These are phyloP conservation scores for Termitomyces sp. DNA, from an alignment of 768 basidiomycete species.

Conservation along the genomic window DNA sequence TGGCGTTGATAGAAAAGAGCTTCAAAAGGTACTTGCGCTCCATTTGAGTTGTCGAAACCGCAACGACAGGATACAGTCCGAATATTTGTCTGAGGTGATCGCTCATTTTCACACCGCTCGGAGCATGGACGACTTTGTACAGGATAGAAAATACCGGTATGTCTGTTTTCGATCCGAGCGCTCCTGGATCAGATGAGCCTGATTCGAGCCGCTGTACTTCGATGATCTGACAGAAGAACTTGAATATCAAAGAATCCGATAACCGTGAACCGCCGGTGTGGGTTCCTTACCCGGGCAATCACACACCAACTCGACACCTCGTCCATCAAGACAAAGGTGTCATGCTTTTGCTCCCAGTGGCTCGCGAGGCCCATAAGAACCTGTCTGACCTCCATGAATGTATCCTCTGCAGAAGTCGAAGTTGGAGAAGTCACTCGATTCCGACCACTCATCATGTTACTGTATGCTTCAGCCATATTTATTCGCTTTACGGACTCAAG, in stretches of 20 bases:
- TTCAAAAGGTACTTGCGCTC: constrained; percentile 30
- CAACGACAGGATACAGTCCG: not conserved
- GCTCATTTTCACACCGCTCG: constrained; percentile 13
- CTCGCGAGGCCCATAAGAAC: constrained; percentile 18
- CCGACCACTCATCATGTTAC: constrained; percentile 3
- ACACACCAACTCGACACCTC: constrained; percentile 18
- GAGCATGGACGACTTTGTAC: constrained; percentile 20
- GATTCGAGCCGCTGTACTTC: constrained; percentile 11
- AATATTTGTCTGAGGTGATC: constrained; percentile 12
- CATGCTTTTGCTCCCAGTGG: constrained; percentile 13
- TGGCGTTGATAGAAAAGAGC: constrained; percentile 27
- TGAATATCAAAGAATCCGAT: not conserved
- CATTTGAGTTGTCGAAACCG: constrained; percentile 18
- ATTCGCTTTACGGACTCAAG: constrained; percentile 14
- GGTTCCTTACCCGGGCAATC: constrained; percentile 17
- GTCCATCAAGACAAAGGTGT: constrained; percentile 19
- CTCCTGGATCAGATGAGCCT: not conserved
- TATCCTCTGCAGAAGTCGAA: constrained; percentile 21
- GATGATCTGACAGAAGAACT: constrained; percentile 19
- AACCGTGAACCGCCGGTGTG: not conserved
- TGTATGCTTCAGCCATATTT: constrained; percentile 17
- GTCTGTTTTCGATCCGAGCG: constrained; percentile 9
- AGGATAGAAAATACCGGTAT: constrained; percentile 22
- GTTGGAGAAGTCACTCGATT: constrained; percentile 8
- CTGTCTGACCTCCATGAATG: constrained; percentile 25